Percentiles rank a stretch among this genome's conserved stretches.
Conservation (phyloP, 2,329 filamentous ascomycete genomes). For the Colletotrichum plurivorum region DNA sequence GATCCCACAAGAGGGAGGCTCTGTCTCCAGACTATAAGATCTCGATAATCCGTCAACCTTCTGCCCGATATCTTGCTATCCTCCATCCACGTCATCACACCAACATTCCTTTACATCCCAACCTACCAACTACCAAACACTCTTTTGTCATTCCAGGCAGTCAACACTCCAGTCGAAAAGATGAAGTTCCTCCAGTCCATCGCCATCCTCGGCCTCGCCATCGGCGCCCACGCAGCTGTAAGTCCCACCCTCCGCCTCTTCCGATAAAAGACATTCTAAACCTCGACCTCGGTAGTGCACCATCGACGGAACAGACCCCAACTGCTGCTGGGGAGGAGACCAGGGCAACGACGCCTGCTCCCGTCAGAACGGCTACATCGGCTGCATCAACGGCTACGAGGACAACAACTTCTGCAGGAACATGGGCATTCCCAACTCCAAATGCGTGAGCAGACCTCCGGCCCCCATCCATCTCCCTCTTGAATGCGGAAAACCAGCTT, state of each 20-base stretch:
- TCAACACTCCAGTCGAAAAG: background rate
- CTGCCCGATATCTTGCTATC: too few species aligned
- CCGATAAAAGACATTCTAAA: background rate
- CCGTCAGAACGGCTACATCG: slow-evolving; percentile 17
- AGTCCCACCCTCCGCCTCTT: background rate
- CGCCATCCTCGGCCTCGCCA: slow-evolving; percentile 1
- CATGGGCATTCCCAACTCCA: background rate
- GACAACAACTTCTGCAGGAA: slow-evolving; percentile 4
- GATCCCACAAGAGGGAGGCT: too few species aligned
- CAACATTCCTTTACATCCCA: background rate
- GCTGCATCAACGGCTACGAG: slow-evolving; percentile 10
- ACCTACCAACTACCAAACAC: background rate
- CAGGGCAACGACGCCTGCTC: slow-evolving; percentile 11
- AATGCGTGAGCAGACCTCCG: background rate
- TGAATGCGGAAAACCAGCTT: too few species aligned
- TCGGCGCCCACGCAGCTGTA: background rate
- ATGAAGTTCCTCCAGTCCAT: slow-evolving; percentile 18
- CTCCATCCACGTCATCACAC: too few species aligned
- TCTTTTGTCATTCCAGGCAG: background rate
- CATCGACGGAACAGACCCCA: slow-evolving; percentile 11
- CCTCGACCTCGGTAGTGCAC: background rate
- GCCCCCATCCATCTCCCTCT: background rate
- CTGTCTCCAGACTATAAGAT: too few species aligned
- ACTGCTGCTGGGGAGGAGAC: slow-evolving; percentile 19
- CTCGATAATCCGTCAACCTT: too few species aligned